Conservation (phyloP, 805 yeast genomes). For the Metschnikowia dekortorum region DNA sequence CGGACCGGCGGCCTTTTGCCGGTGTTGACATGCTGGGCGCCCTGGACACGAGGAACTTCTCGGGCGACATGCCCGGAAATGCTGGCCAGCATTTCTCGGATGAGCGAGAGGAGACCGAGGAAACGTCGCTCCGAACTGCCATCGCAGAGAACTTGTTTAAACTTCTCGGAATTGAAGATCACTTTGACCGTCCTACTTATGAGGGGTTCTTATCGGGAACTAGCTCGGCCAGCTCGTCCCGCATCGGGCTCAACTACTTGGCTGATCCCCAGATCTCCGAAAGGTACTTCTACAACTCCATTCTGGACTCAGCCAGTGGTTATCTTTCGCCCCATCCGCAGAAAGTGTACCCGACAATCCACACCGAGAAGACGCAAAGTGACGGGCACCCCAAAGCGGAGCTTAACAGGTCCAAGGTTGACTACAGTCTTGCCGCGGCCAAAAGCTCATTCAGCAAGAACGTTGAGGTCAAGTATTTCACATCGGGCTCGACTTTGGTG, state of each 20-base stretch:
- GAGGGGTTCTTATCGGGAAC: not conserved
- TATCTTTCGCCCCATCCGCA: constrained; percentile 6
- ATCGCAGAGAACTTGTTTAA: constrained; percentile 68
- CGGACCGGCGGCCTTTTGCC: not conserved
- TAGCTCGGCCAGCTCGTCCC: constrained; percentile 25
- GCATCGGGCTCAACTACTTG: constrained; percentile 26
- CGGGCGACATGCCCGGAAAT: not conserved
- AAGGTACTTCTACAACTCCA: constrained; percentile 18
- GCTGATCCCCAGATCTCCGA: constrained; percentile 13
- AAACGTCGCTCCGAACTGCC: constrained; percentile 56
- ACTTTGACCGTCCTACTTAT: constrained; percentile 12
- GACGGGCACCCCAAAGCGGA: not conserved
- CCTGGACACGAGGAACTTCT: not conserved
- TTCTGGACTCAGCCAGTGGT: constrained; percentile 10
- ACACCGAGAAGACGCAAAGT: constrained; percentile 11
- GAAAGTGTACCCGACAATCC: constrained; percentile 31
- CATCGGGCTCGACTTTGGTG: constrained; percentile 53
- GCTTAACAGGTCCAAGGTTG: not conserved
- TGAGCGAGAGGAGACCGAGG: constrained; percentile 66
- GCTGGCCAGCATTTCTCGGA: constrained; percentile 40
- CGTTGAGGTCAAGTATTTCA: constrained; percentile 51
- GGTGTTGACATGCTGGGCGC: not conserved
- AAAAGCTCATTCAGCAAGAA: constrained; percentile 56
- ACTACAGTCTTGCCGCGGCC: constrained; percentile 44
- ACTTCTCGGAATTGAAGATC: constrained; percentile 56